Percentiles rank a stretch among this genome's conserved stretches.
phyloP scores from a whole-genome alignment of 305 asterid genomes.

The Striga hermonthica region DNA sequence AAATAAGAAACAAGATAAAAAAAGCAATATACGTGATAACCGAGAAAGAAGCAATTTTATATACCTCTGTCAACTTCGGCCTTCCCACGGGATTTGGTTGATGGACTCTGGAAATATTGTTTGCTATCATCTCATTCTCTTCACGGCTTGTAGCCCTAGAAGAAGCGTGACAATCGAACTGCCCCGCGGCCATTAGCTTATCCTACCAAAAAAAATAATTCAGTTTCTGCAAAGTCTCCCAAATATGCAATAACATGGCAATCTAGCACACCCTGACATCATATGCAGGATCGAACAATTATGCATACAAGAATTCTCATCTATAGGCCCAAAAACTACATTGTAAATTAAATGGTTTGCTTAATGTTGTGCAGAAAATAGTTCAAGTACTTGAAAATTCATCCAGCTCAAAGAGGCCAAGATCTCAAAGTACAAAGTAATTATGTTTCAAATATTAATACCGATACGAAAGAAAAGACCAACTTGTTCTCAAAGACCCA shows the following conservation, averaged over 20 bases:
- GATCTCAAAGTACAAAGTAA: conserved; percentile 3
- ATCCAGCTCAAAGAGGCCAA: neutral
- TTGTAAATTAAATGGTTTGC: neutral
- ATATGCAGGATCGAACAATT: neutral
- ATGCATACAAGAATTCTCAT: neutral
- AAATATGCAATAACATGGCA: neutral
- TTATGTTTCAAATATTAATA: too few relatives aligned
- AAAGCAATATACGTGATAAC: neutral
- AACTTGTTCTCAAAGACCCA: too few relatives aligned
- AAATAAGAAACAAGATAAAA: neutral
- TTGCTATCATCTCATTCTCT: conserved; percentile 14
- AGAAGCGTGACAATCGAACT: conserved; percentile 7
- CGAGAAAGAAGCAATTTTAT: neutral
- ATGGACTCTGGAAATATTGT: conserved; percentile 9
- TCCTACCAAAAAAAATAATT: conserved; percentile 32
- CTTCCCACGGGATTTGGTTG: conserved; percentile 27
- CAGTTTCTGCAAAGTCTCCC: neutral
- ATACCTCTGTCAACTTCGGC: conserved; percentile 52
- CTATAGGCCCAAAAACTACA: too few relatives aligned
- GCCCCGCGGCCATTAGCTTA: conserved; percentile 19
- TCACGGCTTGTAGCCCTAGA: conserved; percentile 13
- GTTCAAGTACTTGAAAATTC: too few relatives aligned
- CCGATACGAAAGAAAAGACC: too few relatives aligned
- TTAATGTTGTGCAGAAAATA: too few relatives aligned
- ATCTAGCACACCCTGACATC: neutral